Evolutionary conservation across 2,329 filamentous ascomycete species (phyloP), one percentile per base, ranked within the genome.

Genomic region (Thielaviopsis euricoi): DNA sequence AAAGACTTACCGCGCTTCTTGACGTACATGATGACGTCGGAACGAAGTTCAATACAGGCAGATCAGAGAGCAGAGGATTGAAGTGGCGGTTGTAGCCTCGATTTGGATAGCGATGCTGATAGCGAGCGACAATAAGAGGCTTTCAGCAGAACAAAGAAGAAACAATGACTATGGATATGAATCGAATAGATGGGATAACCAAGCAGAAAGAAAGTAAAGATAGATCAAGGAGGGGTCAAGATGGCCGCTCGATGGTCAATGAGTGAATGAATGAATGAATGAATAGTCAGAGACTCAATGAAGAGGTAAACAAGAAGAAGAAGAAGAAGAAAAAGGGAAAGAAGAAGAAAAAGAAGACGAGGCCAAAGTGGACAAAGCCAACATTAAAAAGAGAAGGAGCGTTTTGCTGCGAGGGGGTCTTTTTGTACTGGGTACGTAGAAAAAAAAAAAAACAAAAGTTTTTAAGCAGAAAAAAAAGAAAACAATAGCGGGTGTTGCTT

Each of bases 1-100:
- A 43, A 19, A 48, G 12, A 29, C 78, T 65, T 74, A 81, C 79
- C 79, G 68, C 79, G 75, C 76, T 82, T 82, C 69, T 76, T 76
- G 69, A 82, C 79, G 69, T 77, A 82, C 79, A 82, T 82, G 66
- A 66, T 69, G 72, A 66, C 63, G 63, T 59, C 53, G 63, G 62
- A 55, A 55, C 48, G 43, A 48, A 54, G 52, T 19, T 37, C 51
- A 58, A 61, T 62, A 61, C 57, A 61, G 61, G 60, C 61, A 57
- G 62, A 57, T 59, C 61, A 60, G 58, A 61, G 60, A 60, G 57
- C 57, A 58, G 62, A 62, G 61, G 60, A 58, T 56, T 60, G 50
- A 17, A 49, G 29, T 29, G 55, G 4, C 25, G 9, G 25, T 26
- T 19, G 40, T 19, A 46, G 40, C 17, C 40, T 46, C 40, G 29